Evolutionary conservation across 2,329 filamentous ascomycete species (phyloP).

Genomic region (Xylariomycetidae sp.): DNA sequence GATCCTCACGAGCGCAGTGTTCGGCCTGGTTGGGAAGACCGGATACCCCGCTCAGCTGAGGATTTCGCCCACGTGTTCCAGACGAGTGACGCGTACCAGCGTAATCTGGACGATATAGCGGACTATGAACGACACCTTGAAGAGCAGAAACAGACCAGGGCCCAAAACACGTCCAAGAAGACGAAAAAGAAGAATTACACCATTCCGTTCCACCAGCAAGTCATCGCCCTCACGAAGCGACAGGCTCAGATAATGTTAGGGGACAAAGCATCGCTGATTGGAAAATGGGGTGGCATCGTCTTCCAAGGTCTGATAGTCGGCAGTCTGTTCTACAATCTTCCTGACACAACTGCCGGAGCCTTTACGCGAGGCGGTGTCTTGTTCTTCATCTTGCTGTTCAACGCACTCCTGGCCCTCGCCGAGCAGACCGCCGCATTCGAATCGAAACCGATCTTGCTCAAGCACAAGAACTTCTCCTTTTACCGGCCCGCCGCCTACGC

Average conservation of each 20-base stretch:
- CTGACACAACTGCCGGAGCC: conserved; percentile 6
- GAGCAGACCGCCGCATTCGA: conserved; percentile 38
- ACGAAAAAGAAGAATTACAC: conserved; percentile 1
- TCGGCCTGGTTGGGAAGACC: conserved; percentile 34
- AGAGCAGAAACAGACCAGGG: too few species aligned
- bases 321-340: conserved; percentile 14
- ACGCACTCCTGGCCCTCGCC: conserved; percentile 40
- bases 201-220: conserved; percentile 23
- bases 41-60: conserved; percentile 53
- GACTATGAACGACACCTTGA: too few species aligned
- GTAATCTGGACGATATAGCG: background rate
- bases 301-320: conserved; percentile 13
- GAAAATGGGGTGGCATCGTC: conserved; percentile 9
- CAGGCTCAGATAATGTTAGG: conserved; percentile 28
- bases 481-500: conserved; percentile 17
- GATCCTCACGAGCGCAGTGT: conserved; percentile 31
- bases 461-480: conserved; percentile 35
- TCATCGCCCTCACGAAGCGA: conserved; percentile 37
- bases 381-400: conserved; percentile 45
- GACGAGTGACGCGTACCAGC: conserved; percentile 16
- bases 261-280: conserved; percentile 10
- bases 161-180: background rate
- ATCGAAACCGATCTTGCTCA: conserved; percentile 9
- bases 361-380: conserved; percentile 25
- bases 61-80: conserved; percentile 42